Evolutionary conservation across 768 basidiomycete species (phyloP), one percentile per base, ranked within the genome.

Genomic region (Suillus alpinus): DNA sequence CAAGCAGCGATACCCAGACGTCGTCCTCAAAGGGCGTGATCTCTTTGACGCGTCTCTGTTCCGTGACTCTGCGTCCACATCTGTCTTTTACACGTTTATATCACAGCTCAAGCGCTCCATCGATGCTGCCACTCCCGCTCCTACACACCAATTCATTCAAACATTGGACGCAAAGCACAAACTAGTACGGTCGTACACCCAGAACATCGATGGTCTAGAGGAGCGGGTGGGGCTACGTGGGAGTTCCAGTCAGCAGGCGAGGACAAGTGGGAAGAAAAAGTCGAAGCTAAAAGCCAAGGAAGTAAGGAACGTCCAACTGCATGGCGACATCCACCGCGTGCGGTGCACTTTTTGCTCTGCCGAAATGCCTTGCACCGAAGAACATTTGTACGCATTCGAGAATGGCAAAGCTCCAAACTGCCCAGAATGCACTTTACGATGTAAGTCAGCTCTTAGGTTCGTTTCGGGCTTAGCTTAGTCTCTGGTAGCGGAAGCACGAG

Each of bases 191-290:
- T 91, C 89, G 13, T 99, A 98, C 73, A 98, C 97, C 1, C 97
- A 99, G 76, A 99, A 99, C 71, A 95, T 99, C 49, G 97, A 99
- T 74, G 96, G 94, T 12, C 76, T 99, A 13, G 97, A 99, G 70
- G 89, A 87, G 67, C 80, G 81, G 58, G 85, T 85, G 0, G 95
- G 95, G 1, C 79, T 99, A 7, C 75, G 85, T 40, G 83, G 91
- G 47, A 86, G 81, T 62, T 83, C 87, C 2, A 83, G 83, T 64
- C 78, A 82, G 49, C 81, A 80, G 8, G 81, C 77, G 4, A 78
- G 70, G 59, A 72, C 73, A 0, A 78, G 70, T 23, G 80, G 81
- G n/a, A 91, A 88, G 68, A 86, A 89, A 16, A 93, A 91, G 69
- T 75, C 77, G 14, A 93, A 85, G 69, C 74, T 91, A 58, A 82